Conservation (phyloP, 129 eudicot genomes). For the Scalesia atractyloides region DNA sequence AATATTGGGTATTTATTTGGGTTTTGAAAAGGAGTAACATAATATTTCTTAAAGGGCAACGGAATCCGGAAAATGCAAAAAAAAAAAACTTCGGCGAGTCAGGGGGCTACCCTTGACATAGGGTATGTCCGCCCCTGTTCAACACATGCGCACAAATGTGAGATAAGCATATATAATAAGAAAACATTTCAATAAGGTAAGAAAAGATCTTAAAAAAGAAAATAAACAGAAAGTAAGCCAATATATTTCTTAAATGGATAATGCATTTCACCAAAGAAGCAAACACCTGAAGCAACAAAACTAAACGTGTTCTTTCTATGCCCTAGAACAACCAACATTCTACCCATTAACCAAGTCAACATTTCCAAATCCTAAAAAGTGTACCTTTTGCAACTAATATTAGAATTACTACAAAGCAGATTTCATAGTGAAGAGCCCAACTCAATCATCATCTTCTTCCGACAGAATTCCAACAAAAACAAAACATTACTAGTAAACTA, state of each 20-base stretch:
- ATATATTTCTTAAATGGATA: background rate
- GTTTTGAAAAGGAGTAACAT: too few species aligned
- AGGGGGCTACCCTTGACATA: too few species aligned
- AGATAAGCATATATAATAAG: too few species aligned
- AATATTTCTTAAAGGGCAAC: too few species aligned
- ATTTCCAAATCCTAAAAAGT: slow-evolving; percentile 7
- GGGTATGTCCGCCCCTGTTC: too few species aligned
- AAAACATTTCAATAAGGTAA: too few species aligned
- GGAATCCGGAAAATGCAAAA: too few species aligned
- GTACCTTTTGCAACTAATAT: slow-evolving; percentile 9
- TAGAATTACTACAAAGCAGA: slow-evolving; percentile 28
- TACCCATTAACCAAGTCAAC: slow-evolving; percentile 25
- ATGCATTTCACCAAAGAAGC: slow-evolving; percentile 19
- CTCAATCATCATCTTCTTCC: slow-evolving; percentile 47
- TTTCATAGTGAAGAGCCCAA: background rate
- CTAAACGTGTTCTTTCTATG: slow-evolving; percentile 31
- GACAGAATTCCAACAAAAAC: slow-evolving; percentile 1
- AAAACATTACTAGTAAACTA: background rate
- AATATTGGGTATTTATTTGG: too few species aligned
- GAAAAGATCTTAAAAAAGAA: too few species aligned
- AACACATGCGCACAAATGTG: too few species aligned
- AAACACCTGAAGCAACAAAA: slow-evolving; percentile 10
- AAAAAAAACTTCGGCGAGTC: too few species aligned
- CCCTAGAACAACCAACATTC: slow-evolving; percentile 29
- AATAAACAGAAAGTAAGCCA: background rate